phyloP scores from a whole-genome alignment of 495 filamentous ascomycete species.

The Tricharina praecox region DNA sequence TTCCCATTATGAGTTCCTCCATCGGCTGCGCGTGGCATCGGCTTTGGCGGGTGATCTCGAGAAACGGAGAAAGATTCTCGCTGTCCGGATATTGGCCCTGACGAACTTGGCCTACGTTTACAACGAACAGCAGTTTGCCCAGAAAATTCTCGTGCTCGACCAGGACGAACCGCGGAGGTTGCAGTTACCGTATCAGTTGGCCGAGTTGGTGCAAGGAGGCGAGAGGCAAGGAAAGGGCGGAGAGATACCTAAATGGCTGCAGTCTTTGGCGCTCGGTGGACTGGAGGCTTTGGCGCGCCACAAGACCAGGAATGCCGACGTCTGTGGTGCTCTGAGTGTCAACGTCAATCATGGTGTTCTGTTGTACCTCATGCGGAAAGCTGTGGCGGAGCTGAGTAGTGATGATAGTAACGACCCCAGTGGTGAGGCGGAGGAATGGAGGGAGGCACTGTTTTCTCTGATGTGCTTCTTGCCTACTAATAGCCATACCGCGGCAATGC shows the following conservation, averaged over 20 bases:
- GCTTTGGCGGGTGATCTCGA: slow-evolving; percentile 48
- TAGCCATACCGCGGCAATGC: slow-evolving; percentile 36
- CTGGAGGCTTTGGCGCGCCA: slow-evolving; percentile 70
- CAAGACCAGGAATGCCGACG: slow-evolving; percentile 57
- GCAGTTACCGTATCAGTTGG: slow-evolving; percentile 81
- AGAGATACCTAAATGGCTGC: slow-evolving; percentile 50
- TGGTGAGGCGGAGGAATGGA: slow-evolving; percentile 60
- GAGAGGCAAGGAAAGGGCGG: slow-evolving; percentile 46
- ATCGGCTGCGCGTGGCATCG: slow-evolving; percentile 62
- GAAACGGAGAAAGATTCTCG: slow-evolving; percentile 57
- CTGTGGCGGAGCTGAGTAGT: slow-evolving; percentile 60
- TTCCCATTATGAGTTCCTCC: slow-evolving; percentile 69
- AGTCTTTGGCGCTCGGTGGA: slow-evolving; percentile 65
- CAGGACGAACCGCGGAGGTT: slow-evolving; percentile 76
- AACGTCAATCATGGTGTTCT: slow-evolving; percentile 93
- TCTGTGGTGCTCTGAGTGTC: slow-evolving; percentile 69
- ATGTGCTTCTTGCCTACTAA: slow-evolving; percentile 59
- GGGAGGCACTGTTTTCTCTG: slow-evolving; percentile 69
- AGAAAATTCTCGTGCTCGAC: slow-evolving; percentile 74
- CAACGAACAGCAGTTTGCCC: slow-evolving; percentile 56
- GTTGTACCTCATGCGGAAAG: slow-evolving; percentile 82
- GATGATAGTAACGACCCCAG: slow-evolving; percentile 41
- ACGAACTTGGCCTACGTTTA: slow-evolving; percentile 86
- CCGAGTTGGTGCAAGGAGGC: slow-evolving; percentile 65
- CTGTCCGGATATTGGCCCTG: slow-evolving; percentile 68